Percentiles rank a stretch among this genome's conserved stretches.
Conservation (phyloP, 2,329 filamentous ascomycete species). For the Talaromyces sp. region DNA sequence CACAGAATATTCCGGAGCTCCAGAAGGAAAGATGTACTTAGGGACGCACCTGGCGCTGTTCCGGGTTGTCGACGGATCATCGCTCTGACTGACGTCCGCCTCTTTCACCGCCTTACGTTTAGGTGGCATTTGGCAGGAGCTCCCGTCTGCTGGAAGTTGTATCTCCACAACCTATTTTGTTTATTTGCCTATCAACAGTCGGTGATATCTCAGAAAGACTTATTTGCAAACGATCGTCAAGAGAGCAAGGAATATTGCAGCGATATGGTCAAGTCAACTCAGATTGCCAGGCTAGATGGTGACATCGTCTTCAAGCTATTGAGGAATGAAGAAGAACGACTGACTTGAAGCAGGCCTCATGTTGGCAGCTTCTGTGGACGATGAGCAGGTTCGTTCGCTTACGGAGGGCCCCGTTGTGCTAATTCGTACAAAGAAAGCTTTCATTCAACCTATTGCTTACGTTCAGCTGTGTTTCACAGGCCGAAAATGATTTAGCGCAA, state of each 20-base stretch:
- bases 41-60: neutral
- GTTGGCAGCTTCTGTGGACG: constrained; percentile 90
- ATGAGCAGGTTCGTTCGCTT: constrained; percentile 63
- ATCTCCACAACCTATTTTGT: constrained; percentile 18
- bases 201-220: neutral
- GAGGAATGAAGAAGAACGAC: constrained; percentile 2
- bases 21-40: too few relatives aligned
- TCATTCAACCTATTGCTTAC: neutral
- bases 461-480: constrained; percentile 35
- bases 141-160: neutral
- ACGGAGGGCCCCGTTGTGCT: neutral
- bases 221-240: neutral
- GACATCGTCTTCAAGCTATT: constrained; percentile 13
- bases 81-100: constrained; percentile 1
- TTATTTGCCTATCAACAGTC: neutral
- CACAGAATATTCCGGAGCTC: neutral
- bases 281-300: constrained; percentile 94
- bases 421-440: neutral
- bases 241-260: neutral
- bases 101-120: constrained; percentile 33
- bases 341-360: constrained; percentile 67
- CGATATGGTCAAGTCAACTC: constrained; percentile 82
- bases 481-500: constrained; percentile 73
- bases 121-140: constrained; percentile 30
- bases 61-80: neutral